A percentile compares a stretch with the other conserved stretches of the same genome.
Conservation (phyloP, 768 basidiomycete genomes). For the Asterophora lycoperdoides region DNA sequence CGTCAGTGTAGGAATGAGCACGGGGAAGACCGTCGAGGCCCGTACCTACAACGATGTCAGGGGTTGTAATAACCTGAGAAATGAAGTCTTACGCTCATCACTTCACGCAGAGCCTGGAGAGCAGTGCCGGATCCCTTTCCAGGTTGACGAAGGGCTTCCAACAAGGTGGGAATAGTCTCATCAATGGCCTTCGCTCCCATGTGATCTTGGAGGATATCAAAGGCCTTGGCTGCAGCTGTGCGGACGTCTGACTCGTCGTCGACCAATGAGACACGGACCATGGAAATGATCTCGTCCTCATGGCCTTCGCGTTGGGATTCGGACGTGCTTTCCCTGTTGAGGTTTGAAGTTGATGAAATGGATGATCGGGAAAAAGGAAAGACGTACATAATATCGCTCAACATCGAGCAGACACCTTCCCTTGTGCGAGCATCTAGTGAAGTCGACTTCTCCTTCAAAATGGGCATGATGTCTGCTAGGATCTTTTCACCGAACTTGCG, state of each 20-base stretch:
- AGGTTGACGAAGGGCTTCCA: constrained; percentile 91
- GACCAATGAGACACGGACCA: constrained; percentile 81
- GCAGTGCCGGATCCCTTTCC: constrained; percentile 95
- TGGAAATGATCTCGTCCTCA: constrained; percentile 82
- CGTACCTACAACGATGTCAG: constrained; percentile 57
- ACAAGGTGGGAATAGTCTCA: constrained; percentile 89
- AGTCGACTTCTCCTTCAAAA: constrained; percentile 62
- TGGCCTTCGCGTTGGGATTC: constrained; percentile 83
- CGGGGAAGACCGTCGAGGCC: constrained; percentile 93
- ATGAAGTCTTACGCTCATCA: constrained; percentile 70
- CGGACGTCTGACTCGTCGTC: constrained; percentile 86
- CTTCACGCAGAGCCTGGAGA: constrained; percentile 86
- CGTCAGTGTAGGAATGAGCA: constrained; percentile 90
- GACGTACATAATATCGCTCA: constrained; percentile 83
- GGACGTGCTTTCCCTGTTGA: constrained; percentile 69
- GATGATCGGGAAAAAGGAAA: neutral
- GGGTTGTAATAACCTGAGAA: neutral
- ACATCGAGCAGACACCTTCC: constrained; percentile 83
- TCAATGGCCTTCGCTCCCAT: constrained; percentile 91
- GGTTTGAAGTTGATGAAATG: neutral
- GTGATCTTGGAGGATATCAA: constrained; percentile 91
- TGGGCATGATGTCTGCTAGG: constrained; percentile 75
- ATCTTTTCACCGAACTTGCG: constrained; percentile 95
- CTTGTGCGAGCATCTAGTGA: constrained; percentile 62
- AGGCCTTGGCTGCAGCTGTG: constrained; percentile 79